Conservation (phyloP, 2,329 filamentous ascomycete genomes). For the Calonectria naviculata region DNA sequence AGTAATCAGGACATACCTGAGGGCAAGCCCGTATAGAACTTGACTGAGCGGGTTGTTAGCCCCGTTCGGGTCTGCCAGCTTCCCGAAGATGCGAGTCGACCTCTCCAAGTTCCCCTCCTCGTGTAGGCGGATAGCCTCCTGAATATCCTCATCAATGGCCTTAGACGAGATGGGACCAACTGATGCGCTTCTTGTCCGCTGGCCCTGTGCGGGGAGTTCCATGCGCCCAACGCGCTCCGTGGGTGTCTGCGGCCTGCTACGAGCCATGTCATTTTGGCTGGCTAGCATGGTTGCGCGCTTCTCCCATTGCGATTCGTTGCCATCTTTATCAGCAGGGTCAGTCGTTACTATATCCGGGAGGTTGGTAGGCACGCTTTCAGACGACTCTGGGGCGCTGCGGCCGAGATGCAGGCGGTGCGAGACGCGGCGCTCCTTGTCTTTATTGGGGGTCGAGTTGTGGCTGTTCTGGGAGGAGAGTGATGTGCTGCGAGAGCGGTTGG, state of each 20-base stretch:
- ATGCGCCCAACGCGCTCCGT: slow-evolving; percentile 42
- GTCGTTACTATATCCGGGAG: slow-evolving; percentile 76
- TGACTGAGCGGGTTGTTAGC: slow-evolving; percentile 94
- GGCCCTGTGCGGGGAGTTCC: slow-evolving; percentile 34
- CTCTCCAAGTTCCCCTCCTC: slow-evolving; percentile 82
- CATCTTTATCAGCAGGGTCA: slow-evolving; percentile 57
- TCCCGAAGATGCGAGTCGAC: slow-evolving; percentile 88
- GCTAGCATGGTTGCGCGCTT: slow-evolving; percentile 91
- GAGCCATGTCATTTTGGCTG: slow-evolving; percentile 65
- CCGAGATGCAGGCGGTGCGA: slow-evolving; percentile 78
- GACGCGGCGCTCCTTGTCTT: slow-evolving; percentile 58
- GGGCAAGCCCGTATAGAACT: slow-evolving; percentile 92
- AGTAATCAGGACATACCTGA: slow-evolving; percentile 69
- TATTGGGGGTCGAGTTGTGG: slow-evolving; percentile 46
- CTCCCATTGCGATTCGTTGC: slow-evolving; percentile 84
- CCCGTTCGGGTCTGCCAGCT: slow-evolving; percentile 83
- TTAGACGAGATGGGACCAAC: slow-evolving; percentile 57
- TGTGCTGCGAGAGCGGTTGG: slow-evolving; percentile 59
- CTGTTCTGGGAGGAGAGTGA: slow-evolving; percentile 57
- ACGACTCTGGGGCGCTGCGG: slow-evolving; percentile 68
- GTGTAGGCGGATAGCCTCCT: slow-evolving; percentile 94
- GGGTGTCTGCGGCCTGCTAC: slow-evolving; percentile 53
- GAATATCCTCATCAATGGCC: slow-evolving; percentile 78
- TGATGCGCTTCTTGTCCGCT: slow-evolving; percentile 30
- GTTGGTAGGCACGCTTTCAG: slow-evolving; percentile 81